Evolutionary conservation across 306 rosid genomes (phyloP).

Genomic region (Vigna trinervia): DNA sequence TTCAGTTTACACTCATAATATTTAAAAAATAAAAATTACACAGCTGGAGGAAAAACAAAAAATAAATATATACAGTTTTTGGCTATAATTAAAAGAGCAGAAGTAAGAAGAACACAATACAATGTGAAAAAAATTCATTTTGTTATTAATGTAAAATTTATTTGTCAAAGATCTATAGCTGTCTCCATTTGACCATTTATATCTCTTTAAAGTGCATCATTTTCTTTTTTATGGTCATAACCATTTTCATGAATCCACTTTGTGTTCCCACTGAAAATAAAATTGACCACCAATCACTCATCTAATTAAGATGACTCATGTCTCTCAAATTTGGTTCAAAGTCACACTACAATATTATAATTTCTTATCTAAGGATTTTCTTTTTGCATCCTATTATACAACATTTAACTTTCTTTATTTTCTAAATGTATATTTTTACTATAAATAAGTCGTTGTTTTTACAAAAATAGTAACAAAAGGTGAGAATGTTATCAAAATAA

Average conservation of each 20-base stretch:
- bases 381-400: neutral
- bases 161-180: neutral
- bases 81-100: neutral
- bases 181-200: neutral
- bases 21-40: too few relatives aligned
- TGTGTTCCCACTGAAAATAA: neutral
- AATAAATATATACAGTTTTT: neutral
- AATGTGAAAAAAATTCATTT: neutral
- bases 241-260: neutral
- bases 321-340: neutral
- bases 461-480: neutral
- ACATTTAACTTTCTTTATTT: neutral
- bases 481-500: neutral
- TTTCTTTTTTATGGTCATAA: too few relatives aligned
- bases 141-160: neutral
- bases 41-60: neutral
- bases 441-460: neutral
- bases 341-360: neutral
- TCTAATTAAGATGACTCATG: neutral
- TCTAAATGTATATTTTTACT: neutral
- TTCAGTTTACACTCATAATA: too few relatives aligned
- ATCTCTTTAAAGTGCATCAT: neutral
- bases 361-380: neutral
- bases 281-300: neutral
- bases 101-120: neutral